Evolutionary conservation across 2,329 filamentous ascomycete genomes (phyloP).

Genomic region (Alternaria consortialis): DNA sequence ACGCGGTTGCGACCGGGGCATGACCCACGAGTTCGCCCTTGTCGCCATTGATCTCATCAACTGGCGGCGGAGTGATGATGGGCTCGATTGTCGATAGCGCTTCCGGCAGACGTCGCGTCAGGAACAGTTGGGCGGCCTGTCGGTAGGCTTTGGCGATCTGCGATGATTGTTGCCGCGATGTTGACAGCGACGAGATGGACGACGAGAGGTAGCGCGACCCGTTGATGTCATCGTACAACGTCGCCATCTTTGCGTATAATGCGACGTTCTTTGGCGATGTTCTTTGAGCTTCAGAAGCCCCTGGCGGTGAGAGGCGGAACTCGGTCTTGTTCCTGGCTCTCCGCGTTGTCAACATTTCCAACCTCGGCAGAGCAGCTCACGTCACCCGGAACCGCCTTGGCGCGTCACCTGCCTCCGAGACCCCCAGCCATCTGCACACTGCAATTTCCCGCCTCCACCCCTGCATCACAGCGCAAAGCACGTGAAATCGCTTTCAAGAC

Average conservation of each 20-base stretch:
- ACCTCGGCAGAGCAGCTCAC: slow-evolving; percentile 26
- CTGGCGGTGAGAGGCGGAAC: slow-evolving; percentile 20
- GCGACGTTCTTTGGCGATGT: background rate
- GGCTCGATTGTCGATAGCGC: slow-evolving; percentile 85
- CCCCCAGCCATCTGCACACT: slow-evolving; percentile 1
- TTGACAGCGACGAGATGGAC: slow-evolving; percentile 75
- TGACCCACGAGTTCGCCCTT: slow-evolving; percentile 45
- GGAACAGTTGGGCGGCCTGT: slow-evolving; percentile 90
- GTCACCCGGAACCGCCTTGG: slow-evolving; percentile 24
- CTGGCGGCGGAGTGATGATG: slow-evolving; percentile 70
- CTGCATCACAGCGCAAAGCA: background rate
- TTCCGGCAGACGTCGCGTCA: slow-evolving; percentile 92
- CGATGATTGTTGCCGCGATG: slow-evolving; percentile 71
- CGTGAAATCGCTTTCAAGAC: slow-evolving; percentile 1
- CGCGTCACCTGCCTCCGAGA: slow-evolving; percentile 17
- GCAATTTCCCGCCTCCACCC: slow-evolving; percentile 6
- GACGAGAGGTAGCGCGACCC: slow-evolving; percentile 68
- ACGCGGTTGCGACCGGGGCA: slow-evolving; percentile 81
- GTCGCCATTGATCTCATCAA: slow-evolving; percentile 35
- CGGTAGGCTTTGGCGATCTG: slow-evolving; percentile 92
- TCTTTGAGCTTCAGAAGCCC: slow-evolving; percentile 13
- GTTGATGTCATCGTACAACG: slow-evolving; percentile 61
- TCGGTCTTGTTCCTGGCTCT: slow-evolving; percentile 21
- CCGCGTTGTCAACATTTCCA: slow-evolving; percentile 28
- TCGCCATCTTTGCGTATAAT: slow-evolving; percentile 47